Percentiles rank a stretch among this genome's conserved stretches.
These are phyloP conservation scores for Pythium aquatile DNA, from an alignment of 352 stramenopile species.

Conservation along the genomic window DNA sequence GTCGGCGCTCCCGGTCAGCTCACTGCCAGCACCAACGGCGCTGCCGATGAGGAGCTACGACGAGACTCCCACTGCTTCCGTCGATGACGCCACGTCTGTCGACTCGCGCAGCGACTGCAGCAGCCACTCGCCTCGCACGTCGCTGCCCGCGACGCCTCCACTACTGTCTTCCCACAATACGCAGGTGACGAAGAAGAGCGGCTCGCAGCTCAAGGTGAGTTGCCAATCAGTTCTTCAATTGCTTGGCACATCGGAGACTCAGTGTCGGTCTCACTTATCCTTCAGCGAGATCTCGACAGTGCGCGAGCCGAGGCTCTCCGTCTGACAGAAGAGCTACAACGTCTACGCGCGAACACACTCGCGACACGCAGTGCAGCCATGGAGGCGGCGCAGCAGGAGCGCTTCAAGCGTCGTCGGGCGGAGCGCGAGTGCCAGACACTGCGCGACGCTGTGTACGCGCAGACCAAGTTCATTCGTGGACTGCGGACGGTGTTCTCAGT, in stretches of 20 bases:
- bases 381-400: constrained; percentile 5
- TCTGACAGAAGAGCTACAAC: constrained; percentile 4
- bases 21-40: not conserved
- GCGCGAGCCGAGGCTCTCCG: not conserved
- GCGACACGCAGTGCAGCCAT: constrained; percentile 1
- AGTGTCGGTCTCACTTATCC: not conserved
- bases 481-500: constrained; percentile 13
- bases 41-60: not conserved
- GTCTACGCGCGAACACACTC: not conserved
- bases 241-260: not conserved
- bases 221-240: not conserved
- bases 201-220: constrained; percentile 1
- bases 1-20: not conserved
- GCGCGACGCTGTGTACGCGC: constrained; percentile 12
- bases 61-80: not conserved
- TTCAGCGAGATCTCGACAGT: constrained; percentile 2
- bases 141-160: not conserved
- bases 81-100: not conserved
- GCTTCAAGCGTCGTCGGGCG: constrained; percentile 8
- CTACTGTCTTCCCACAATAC: not conserved
- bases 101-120: constrained; percentile 7
- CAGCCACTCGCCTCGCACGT: not conserved
- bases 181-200: not conserved
- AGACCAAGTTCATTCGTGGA: constrained; percentile 14
- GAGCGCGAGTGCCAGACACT: constrained; percentile 19